Evolutionary conservation across 768 basidiomycete genomes (phyloP), one percentile per base, ranked within the genome.

Genomic region (Polyporus arcularius): DNA sequence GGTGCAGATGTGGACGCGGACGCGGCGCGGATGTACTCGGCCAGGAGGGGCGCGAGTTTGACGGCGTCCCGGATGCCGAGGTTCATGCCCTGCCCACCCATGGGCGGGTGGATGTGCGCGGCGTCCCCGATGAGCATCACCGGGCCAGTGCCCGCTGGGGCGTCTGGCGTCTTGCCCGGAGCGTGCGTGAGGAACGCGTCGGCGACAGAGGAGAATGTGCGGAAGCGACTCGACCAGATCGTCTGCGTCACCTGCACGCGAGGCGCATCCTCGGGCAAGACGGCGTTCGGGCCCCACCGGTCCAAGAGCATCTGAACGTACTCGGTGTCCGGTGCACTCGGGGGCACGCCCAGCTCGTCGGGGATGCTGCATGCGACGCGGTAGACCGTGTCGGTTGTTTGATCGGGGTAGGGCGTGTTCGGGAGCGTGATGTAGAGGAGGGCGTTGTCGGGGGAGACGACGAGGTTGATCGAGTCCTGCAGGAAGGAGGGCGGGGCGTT

Each of bases 61-160:
- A 83, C 68, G 7, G 79, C 82, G 60, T 85, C 84, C 15, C 82
- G 76, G n/a, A 85, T 70, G 5, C 83, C 81, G n/a, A 85, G 76
- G 61, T 84, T 83, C 82, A 85, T 81, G 11, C 83, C 84, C 55
- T 83, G 82, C 1, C 84, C 84, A 1, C 83, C 84, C 6, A 77
- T 73, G 26, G 83, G 84, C 0, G 83, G 80, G 58, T 83, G 84
- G 48, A 84, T 78, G 62, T 77, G 81, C 35, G 83, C 83, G 4
- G 83, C 81, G 63, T 82, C 80, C 4, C 80, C 80, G 7, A 79
- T 43, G 40, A 82, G 65, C n/a, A 58, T 41, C 5, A 72, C 53
- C 11, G 58, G 60, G 14, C 65, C 69, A 28, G 65, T 64, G 4
- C 57, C 54, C 14, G 51, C 30, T 9, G 16, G 8, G 32, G 16